A percentile compares a stretch with the other conserved stretches of the same genome.
Evolutionary conservation across 352 stramenopile species (phyloP).

Genomic region (Phytophthora palmivora): DNA sequence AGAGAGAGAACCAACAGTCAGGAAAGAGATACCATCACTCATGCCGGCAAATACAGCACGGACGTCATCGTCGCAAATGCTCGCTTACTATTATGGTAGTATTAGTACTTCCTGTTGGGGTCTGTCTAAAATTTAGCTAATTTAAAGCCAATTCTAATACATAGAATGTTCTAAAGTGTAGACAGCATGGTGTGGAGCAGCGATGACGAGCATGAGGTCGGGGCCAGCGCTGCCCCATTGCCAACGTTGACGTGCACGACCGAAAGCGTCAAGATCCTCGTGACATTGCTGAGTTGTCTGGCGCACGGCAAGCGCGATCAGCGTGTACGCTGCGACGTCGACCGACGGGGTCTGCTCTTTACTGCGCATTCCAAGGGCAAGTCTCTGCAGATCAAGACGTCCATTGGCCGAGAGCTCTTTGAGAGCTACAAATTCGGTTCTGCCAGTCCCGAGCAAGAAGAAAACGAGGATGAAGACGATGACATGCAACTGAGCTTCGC

Average conservation of each 20-base stretch:
- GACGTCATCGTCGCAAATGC: too few species aligned
- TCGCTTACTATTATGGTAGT: too few species aligned
- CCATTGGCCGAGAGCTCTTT: constrained; percentile 77
- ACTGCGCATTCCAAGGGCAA: constrained; percentile 86
- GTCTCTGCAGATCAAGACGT: constrained; percentile 89
- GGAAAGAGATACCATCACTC: too few species aligned
- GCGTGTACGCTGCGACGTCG: constrained; percentile 81
- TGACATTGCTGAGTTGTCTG: constrained; percentile 76
- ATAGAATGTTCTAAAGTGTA: too few species aligned
- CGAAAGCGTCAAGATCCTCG: constrained; percentile 80
- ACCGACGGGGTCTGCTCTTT: constrained; percentile 69
- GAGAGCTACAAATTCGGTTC: constrained; percentile 63
- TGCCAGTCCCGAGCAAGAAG: constrained; percentile 13
- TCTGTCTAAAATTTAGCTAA: too few species aligned
- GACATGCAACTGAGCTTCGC: constrained; percentile 72
- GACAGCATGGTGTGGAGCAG: constrained; percentile 36
- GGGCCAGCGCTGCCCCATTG: constrained; percentile 12
- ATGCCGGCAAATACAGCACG: too few species aligned
- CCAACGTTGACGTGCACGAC: constrained; percentile 59
- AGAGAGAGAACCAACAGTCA: too few species aligned
- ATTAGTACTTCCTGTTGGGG: too few species aligned
- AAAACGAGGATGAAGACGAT: constrained; percentile 32
- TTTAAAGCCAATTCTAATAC: too few species aligned
- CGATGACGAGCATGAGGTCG: constrained; percentile 26
- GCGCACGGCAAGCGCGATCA: constrained; percentile 77